Evolutionary conservation across 2,329 filamentous ascomycete genomes (phyloP).

Genomic region (Aspergillus oerlinghausenensis): DNA sequence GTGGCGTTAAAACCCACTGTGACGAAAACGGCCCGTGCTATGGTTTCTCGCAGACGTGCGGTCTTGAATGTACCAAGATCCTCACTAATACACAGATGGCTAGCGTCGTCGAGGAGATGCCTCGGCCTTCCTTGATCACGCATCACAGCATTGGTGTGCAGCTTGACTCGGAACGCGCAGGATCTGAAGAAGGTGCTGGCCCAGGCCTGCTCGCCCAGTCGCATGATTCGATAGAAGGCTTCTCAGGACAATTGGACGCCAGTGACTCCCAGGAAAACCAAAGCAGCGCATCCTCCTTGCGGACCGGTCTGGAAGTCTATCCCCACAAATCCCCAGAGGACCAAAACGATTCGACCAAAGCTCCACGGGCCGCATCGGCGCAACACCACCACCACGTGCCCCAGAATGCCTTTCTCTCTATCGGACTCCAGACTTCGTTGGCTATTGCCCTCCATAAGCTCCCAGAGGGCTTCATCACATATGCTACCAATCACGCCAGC

Average conservation of each 20-base stretch:
- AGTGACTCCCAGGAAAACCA: conserved; percentile 7
- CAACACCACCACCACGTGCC: conserved; percentile 91
- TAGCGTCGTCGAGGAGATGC: conserved; percentile 12
- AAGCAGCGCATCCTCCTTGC: conserved; percentile 7
- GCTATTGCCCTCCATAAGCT: conserved; percentile 96
- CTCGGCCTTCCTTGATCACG: conserved; percentile 11
- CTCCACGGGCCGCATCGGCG: conserved; percentile 22
- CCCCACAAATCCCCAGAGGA: conserved; percentile 6
- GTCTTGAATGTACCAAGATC: conserved; percentile 55
- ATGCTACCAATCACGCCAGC: conserved; percentile 94
- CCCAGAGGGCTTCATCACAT: conserved; percentile 82
- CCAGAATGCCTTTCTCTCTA: conserved; percentile 85
- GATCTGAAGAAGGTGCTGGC: not conserved
- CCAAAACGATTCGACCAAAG: conserved; percentile 2
- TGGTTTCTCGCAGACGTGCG: conserved; percentile 59
- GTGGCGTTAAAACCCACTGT: conserved; percentile 47
- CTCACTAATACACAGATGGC: conserved; percentile 14
- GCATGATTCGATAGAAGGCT: not conserved
- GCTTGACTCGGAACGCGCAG: conserved; percentile 10
- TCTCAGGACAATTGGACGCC: conserved; percentile 12
- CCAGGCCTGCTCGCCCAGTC: not conserved
- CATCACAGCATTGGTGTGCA: conserved; percentile 16
- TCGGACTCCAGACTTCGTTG: conserved; percentile 92
- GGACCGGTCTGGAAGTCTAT: not conserved
- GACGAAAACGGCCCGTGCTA: conserved; percentile 57